Conservation (phyloP, 495 filamentous ascomycete species). For the Trichoderma orchidacearum region DNA sequence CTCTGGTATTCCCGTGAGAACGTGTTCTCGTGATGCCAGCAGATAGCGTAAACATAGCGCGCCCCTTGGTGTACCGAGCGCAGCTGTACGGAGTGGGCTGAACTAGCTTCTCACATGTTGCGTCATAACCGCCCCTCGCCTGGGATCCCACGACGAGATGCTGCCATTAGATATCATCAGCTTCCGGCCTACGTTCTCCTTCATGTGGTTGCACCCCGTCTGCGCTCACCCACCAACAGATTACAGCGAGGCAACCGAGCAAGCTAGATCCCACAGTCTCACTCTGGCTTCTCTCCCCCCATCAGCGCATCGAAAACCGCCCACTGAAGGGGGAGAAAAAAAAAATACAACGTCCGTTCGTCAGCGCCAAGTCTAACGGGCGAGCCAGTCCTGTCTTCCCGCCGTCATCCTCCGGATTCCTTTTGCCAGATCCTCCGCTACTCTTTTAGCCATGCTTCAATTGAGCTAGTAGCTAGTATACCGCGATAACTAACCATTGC, state of each 20-base stretch:
- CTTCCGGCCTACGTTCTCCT: neutral
- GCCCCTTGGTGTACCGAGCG: neutral
- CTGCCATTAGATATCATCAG: neutral
- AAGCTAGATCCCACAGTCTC: neutral
- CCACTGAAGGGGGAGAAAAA: neutral
- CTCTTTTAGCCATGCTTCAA: neutral
- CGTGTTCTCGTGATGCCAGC: neutral
- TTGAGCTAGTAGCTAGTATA: neutral
- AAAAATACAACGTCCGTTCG: neutral
- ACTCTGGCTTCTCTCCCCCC: neutral
- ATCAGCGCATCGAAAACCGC: neutral
- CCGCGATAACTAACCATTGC: no score
- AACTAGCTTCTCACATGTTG: neutral
- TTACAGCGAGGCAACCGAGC: neutral
- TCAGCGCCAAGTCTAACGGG: neutral
- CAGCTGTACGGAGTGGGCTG: neutral
- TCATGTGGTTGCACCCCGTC: neutral
- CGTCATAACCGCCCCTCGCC: neutral
- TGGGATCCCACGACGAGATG: neutral
- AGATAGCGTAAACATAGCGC: neutral
- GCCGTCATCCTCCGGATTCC: neutral
- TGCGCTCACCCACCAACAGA: neutral
- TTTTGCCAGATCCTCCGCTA: neutral
- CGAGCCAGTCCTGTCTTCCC: neutral
- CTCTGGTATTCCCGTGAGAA: neutral